Conservation (phyloP, 257 asterid species). For the Solanum piurae region DNA sequence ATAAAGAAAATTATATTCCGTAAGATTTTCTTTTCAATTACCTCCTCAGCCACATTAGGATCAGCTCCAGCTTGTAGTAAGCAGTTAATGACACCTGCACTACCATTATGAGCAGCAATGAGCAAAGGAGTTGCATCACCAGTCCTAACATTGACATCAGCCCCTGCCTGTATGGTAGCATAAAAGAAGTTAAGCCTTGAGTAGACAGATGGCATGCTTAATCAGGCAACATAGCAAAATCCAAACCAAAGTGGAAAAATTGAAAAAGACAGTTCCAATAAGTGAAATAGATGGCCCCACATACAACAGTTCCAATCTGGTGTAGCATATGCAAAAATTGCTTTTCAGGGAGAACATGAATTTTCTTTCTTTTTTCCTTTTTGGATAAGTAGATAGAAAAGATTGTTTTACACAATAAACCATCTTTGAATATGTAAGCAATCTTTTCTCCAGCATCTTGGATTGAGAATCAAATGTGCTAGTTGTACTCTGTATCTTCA, state of each 20-base stretch:
- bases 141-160: slow-evolving; percentile 59
- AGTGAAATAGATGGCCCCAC: background rate
- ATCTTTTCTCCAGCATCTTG: background rate
- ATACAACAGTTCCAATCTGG: background rate
- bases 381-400: background rate
- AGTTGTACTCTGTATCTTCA: background rate
- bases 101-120: slow-evolving; percentile 84
- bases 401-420: background rate
- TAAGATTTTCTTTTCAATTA: slow-evolving; percentile 7
- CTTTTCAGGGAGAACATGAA: background rate
- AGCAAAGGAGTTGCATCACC: slow-evolving; percentile 94
- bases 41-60: slow-evolving; percentile 78
- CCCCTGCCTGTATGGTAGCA: slow-evolving; percentile 67
- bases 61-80: slow-evolving; percentile 87
- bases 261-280: background rate
- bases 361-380: background rate
- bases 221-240: background rate
- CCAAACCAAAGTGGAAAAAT: background rate
- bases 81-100: slow-evolving; percentile 57
- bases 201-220: background rate
- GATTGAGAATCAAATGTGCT: background rate
- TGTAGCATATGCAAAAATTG: background rate
- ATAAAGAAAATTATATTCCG: background rate
- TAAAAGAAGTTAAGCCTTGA: background rate
- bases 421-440: background rate